Evolutionary conservation across 192 early-diverging fungal genomes (phyloP), one percentile per base, ranked within the genome.

Genomic region (Kickxella alabastrina): DNA sequence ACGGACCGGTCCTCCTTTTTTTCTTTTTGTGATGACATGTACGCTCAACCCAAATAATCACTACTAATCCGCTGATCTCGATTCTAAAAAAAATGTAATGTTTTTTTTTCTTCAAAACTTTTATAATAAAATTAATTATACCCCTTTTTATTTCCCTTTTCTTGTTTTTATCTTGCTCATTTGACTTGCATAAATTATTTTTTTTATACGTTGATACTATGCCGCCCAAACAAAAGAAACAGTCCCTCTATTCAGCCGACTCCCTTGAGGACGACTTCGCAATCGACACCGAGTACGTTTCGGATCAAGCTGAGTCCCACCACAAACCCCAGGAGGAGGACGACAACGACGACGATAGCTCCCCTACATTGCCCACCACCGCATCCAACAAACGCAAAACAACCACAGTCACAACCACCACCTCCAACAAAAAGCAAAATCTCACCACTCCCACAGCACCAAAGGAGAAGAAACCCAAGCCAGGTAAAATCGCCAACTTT

Each of bases 211-310:
- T 40, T 26, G 7, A 14, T 28, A 12, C 21, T 25, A 59, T 68
- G 49, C 41, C 43, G 24, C 38, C 13, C 10, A 65, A 60, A 21
- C 17, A 39, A 2, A 53, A 40, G 19, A 23, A 18, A 39, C 28
- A 12, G 31, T 17, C 46, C 0, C 28, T 23, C 9, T 29, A 26
- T 4, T 24, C 50, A 21, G 65, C 73, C 22, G 73, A 76, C 50
- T 53, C 57, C 1, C 52, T 76, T 15, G 61, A 68, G 23, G 65
- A 76, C 51, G 73, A 65, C n/a, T 76, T 76, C 57, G 57, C 56
- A 2, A 56, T 76, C 18, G 73, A 76, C 41, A 40, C 32, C 31
- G 49, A 49, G 10, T 59, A 61, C 51, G 34, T 49, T 21, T 43
- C 45, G 8, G 17, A 24, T 22, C 3, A 25, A 13, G 41, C 46